Percentiles rank a stretch among this genome's conserved stretches.
These are phyloP conservation scores for Yamadazyma laniorum DNA, from an alignment of 805 yeast genomes.

Conservation along the genomic window DNA sequence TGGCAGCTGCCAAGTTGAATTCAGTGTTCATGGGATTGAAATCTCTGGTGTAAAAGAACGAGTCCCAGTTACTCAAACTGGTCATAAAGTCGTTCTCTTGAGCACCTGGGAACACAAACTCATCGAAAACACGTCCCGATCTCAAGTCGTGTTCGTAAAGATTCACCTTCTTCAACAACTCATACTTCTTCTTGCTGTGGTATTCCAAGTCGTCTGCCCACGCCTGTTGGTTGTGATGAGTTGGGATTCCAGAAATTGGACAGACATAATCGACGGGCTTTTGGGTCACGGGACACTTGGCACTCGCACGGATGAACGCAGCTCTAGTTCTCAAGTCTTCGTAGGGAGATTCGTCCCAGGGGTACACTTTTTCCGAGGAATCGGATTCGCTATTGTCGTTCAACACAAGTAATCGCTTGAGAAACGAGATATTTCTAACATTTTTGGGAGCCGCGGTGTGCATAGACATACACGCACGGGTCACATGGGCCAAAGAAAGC, in stretches of 20 bases:
- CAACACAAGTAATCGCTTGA: conserved; percentile 38
- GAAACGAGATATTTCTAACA: conserved; percentile 31
- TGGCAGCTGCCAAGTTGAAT: conserved; percentile 91
- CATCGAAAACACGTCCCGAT: conserved; percentile 92
- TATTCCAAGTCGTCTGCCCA: conserved; percentile 81
- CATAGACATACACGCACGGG: not conserved
- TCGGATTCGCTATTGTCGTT: conserved; percentile 29
- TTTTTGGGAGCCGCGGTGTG: not conserved
- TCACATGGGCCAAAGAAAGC: not conserved
- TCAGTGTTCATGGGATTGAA: conserved; percentile 96
- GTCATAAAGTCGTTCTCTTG: conserved; percentile 74
- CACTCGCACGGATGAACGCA: conserved; percentile 81
- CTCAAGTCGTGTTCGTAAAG: conserved; percentile 92
- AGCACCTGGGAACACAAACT: conserved; percentile 85
- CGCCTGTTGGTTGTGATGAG: conserved; percentile 86
- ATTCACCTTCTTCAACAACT: conserved; percentile 80
- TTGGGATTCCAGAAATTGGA: conserved; percentile 94
- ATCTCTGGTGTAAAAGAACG: conserved; percentile 87
- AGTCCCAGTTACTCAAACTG: conserved; percentile 86
- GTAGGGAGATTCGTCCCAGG: conserved; percentile 92
- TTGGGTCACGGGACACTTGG: conserved; percentile 87
- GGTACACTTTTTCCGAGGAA: conserved; percentile 27
- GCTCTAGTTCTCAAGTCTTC: conserved; percentile 88
- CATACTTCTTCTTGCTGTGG: conserved; percentile 64
- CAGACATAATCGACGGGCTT: conserved; percentile 81